Evolutionary conservation across 768 basidiomycete genomes (phyloP).

Genomic region (Gautieria morchelliformis): DNA sequence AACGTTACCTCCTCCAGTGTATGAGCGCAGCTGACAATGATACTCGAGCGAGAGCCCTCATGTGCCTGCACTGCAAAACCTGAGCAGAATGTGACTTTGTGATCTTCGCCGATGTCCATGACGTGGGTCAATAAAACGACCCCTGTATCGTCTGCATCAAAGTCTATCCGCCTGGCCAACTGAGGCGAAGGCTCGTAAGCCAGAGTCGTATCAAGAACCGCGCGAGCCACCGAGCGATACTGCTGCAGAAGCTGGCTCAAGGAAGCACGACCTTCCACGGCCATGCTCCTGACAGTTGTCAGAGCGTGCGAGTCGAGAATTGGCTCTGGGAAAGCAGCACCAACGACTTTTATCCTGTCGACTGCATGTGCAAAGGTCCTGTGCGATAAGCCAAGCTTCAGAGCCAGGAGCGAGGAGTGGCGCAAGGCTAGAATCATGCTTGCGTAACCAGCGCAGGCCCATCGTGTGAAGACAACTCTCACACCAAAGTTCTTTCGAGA

Average conservation of each 20-base stretch:
- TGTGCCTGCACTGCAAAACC: constrained; percentile 42
- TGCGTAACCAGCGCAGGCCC: no score
- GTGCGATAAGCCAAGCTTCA: neutral
- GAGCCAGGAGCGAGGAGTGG: neutral
- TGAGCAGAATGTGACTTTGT: constrained; percentile 43
- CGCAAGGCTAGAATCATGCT: no score
- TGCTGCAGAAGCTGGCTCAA: constrained; percentile 28
- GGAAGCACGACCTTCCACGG: neutral
- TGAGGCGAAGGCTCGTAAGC: constrained; percentile 44
- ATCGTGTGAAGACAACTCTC: no score
- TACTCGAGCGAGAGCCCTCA: constrained; percentile 17
- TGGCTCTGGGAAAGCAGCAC: neutral
- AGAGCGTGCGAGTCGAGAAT: neutral
- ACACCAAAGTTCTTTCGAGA: no score
- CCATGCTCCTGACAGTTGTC: neutral
- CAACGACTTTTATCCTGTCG: no score
- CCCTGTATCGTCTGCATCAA: constrained; percentile 21
- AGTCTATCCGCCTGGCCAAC: constrained; percentile 20
- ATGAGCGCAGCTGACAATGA: constrained; percentile 51
- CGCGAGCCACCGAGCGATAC: constrained; percentile 32
- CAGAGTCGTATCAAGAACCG: constrained; percentile 32
- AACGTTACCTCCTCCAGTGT: constrained; percentile 48
- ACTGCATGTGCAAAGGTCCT: neutral
- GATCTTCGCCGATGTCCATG: constrained; percentile 24
- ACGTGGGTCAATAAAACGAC: constrained; percentile 48